Conservation (phyloP, 257 asterid species). For the Jacaranda mimosifolia region DNA sequence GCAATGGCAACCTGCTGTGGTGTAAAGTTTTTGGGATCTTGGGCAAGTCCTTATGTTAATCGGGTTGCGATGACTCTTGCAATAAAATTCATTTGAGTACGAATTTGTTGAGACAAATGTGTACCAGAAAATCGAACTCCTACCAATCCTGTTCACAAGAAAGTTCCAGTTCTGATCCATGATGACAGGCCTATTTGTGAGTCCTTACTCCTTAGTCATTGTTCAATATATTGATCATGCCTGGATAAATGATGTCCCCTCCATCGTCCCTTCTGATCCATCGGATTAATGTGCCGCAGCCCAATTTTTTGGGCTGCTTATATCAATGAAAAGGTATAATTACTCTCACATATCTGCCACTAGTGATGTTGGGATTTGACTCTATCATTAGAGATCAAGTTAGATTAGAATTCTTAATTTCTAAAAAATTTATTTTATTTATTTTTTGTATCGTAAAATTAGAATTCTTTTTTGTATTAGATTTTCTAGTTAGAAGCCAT, state of each 20-base stretch:
- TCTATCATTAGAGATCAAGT: too few species aligned
- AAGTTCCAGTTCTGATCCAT: slow-evolving; percentile 46
- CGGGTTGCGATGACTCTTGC: slow-evolving; percentile 46
- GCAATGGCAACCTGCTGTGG: slow-evolving; percentile 26
- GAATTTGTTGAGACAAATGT: slow-evolving; percentile 37
- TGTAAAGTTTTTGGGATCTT: slow-evolving; percentile 42
- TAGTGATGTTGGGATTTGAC: too few species aligned
- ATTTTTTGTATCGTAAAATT: too few species aligned
- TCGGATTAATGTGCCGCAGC: slow-evolving; percentile 42
- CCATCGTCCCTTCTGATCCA: slow-evolving; percentile 51
- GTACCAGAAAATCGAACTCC: slow-evolving; percentile 43
- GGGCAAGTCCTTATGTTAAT: slow-evolving; percentile 44
- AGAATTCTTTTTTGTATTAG: too few species aligned
- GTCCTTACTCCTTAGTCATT: slow-evolving; percentile 36
- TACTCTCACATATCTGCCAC: too few species aligned
- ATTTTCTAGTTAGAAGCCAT: too few species aligned
- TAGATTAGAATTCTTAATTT: too few species aligned
- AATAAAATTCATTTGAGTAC: slow-evolving; percentile 39
- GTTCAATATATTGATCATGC: slow-evolving; percentile 47
- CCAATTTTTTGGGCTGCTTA: background rate
- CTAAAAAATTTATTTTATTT: too few species aligned
- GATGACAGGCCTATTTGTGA: slow-evolving; percentile 42
- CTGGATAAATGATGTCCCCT: slow-evolving; percentile 32
- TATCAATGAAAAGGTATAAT: too few species aligned
- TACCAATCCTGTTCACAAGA: slow-evolving; percentile 48